Evolutionary conservation across 352 stramenopile species (phyloP).

Genomic region (Phytophthora pistaciae): DNA sequence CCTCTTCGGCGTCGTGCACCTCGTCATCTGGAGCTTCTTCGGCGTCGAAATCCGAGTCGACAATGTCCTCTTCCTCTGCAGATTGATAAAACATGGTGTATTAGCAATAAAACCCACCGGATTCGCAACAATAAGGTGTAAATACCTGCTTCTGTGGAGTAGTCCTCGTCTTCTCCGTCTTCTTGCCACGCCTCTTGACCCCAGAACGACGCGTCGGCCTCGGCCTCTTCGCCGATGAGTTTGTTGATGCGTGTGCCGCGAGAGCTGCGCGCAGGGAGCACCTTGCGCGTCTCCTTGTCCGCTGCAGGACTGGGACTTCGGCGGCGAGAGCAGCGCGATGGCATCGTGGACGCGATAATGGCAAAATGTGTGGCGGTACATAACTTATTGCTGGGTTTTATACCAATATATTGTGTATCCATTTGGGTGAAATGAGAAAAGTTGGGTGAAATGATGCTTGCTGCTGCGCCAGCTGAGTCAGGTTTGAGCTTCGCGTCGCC

Average conservation of each 20-base stretch:
- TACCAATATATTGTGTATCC: background rate
- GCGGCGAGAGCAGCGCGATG: constrained; percentile 10
- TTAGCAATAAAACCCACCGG: background rate
- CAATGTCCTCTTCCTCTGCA: constrained; percentile 89
- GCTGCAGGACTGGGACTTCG: constrained; percentile 18
- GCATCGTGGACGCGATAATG: constrained; percentile 4
- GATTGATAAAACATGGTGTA: background rate
- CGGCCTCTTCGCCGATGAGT: constrained; percentile 87
- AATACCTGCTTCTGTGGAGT: constrained; percentile 88
- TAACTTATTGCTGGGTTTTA: constrained; percentile 3
- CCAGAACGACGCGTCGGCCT: constrained; percentile 91
- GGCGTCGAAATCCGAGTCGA: constrained; percentile 91
- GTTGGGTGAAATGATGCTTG: too few species aligned
- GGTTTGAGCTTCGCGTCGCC: background rate
- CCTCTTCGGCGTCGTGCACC: constrained; percentile 72
- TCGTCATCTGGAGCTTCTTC: constrained; percentile 86
- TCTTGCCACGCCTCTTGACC: constrained; percentile 87
- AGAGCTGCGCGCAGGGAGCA: constrained; percentile 71
- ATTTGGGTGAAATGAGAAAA: background rate
- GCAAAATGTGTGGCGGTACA: background rate
- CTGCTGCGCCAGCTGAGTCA: background rate
- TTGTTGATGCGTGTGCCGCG: constrained; percentile 84
- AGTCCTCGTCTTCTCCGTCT: constrained; percentile 87
- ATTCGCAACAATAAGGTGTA: background rate
- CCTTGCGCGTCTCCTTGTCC: constrained; percentile 35